Conservation (phyloP, 2,329 filamentous ascomycete genomes). For the Penicillium sp. region DNA sequence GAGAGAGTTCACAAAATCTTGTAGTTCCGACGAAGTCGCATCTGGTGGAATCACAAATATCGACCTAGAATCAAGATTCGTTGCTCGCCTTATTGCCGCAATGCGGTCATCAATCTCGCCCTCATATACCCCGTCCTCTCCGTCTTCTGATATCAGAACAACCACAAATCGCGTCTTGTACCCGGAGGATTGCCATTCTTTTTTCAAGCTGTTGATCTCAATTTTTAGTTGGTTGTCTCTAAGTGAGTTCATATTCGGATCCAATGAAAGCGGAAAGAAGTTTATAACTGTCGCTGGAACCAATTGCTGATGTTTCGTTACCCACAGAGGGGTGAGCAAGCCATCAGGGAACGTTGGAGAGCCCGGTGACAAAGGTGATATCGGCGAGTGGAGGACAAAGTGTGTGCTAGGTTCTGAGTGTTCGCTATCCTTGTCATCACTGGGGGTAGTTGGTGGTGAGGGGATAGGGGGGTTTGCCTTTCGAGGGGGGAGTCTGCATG, state of each 20-base stretch:
- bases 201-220: conserved; percentile 77
- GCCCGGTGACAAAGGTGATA: conserved; percentile 82
- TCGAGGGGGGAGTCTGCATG: conserved; percentile 59
- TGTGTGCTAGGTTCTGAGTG: conserved; percentile 43
- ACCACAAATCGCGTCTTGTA: conserved; percentile 77
- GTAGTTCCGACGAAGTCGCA: conserved; percentile 68
- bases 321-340: conserved; percentile 76
- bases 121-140: conserved; percentile 60
- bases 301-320: conserved; percentile 82
- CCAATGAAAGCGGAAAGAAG: conserved; percentile 74
- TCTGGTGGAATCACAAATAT: conserved; percentile 81
- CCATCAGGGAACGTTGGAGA: conserved; percentile 88
- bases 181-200: conserved; percentile 56
- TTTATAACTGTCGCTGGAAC: conserved; percentile 78
- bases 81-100: conserved; percentile 73
- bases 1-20: conserved; percentile 70
- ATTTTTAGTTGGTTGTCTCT: conserved; percentile 84
- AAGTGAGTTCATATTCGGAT: conserved; percentile 71
- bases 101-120: conserved; percentile 72
- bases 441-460: conserved; percentile 50
- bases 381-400: conserved; percentile 76
- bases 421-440: conserved; percentile 46
- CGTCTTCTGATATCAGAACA: conserved; percentile 73
- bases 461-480: conserved; percentile 61
- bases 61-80: conserved; percentile 76